phyloP scores from a whole-genome alignment of 2,329 filamentous ascomycete species.

The Cryphonectria parasitica region DNA sequence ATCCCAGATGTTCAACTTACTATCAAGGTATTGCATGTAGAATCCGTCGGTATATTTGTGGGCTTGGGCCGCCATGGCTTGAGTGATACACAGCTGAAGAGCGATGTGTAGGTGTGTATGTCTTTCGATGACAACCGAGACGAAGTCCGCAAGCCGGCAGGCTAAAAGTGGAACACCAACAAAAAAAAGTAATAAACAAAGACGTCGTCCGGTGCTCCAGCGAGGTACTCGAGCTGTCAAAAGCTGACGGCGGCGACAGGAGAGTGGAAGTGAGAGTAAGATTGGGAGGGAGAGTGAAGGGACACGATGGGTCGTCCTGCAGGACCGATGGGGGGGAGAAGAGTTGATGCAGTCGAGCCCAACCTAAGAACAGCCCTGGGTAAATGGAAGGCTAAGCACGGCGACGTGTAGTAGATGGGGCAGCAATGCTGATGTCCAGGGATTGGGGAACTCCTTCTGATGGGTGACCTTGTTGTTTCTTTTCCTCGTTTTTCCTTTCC shows the following conservation, averaged over 20 bases:
- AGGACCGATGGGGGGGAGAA: conserved; percentile 32
- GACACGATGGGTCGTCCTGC: conserved; percentile 39
- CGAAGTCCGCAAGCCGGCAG: conserved; percentile 34
- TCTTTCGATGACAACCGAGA: conserved; percentile 2
- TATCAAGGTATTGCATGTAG: conserved; percentile 75
- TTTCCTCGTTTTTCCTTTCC: not conserved
- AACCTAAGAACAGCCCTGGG: conserved; percentile 47
- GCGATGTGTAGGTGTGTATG: not conserved
- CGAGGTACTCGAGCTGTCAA: conserved; percentile 24
- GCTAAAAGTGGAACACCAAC: conserved; percentile 31
- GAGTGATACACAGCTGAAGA: conserved; percentile 8
- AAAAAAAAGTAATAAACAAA: not conserved
- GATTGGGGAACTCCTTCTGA: conserved; percentile 17
- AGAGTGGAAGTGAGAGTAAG: conserved; percentile 16
- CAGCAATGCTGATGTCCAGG: conserved; percentile 35
- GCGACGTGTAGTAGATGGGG: conserved; percentile 36
- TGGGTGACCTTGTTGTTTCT: conserved; percentile 1
- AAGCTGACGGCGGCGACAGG: conserved; percentile 32
- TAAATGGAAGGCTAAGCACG: conserved; percentile 23
- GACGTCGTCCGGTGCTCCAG: conserved; percentile 29
- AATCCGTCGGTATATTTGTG: conserved; percentile 61
- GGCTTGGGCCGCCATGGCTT: conserved; percentile 34
- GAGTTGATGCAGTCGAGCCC: conserved; percentile 59
- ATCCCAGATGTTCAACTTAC: conserved; percentile 56
- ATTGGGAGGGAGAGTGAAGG: not conserved